These are phyloP conservation scores for Colletotrichum melonis DNA, from an alignment of 2,329 filamentous ascomycete species.

Conservation along the genomic window DNA sequence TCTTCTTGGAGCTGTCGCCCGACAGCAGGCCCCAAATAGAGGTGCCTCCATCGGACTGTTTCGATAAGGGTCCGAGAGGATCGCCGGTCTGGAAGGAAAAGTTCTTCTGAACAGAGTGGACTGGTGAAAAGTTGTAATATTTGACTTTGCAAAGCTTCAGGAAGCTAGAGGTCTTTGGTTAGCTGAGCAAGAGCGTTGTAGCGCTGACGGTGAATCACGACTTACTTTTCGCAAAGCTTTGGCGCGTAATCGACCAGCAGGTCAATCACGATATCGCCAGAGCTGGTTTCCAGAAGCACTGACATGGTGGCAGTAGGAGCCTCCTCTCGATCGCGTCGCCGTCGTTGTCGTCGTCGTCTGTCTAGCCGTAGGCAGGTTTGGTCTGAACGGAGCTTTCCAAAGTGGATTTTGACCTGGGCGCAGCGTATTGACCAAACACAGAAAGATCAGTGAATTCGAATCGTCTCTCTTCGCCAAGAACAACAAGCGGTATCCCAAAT, in stretches of 20 bases:
- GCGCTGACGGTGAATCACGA: constrained; percentile 37
- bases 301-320: constrained; percentile 72
- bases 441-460: background rate
- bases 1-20: constrained; percentile 73
- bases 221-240: constrained; percentile 94
- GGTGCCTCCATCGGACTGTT: constrained; percentile 89
- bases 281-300: constrained; percentile 91
- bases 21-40: constrained; percentile 91
- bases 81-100: constrained; percentile 98
- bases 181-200: constrained; percentile 51
- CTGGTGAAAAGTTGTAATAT: constrained; percentile 97
- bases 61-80: constrained; percentile 86
- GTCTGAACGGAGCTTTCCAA: constrained; percentile 9
- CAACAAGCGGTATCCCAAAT: background rate
- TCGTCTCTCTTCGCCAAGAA: background rate
- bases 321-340: background rate
- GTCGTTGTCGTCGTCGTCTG: background rate
- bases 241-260: constrained; percentile 89
- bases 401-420: background rate
- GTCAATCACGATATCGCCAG: constrained; percentile 95
- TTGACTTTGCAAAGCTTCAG: constrained; percentile 98
- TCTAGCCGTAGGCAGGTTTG: background rate
- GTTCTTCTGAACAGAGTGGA: constrained; percentile 92
- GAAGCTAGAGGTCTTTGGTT: constrained; percentile 77
- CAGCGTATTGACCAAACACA: constrained; percentile 2